These are phyloP conservation scores for Setaria italica DNA, from an alignment of 202 grass and related monocot genomes.

Conservation along the genomic window DNA sequence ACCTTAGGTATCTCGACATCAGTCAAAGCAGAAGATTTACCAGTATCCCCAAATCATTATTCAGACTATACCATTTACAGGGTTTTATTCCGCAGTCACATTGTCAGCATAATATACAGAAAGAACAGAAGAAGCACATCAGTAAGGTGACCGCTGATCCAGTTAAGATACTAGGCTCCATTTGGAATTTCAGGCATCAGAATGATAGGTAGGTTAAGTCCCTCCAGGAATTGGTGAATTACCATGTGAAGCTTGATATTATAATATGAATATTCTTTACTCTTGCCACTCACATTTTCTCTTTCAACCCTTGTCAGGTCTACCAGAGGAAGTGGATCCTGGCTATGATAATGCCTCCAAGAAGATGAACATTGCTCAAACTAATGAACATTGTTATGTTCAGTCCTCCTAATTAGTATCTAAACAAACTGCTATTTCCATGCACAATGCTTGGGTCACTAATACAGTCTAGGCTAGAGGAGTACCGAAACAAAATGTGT, in stretches of 20 bases:
- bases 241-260: background rate
- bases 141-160: constrained; percentile 36
- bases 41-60: constrained; percentile 33
- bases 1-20: constrained; percentile 56
- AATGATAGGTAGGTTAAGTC: constrained; percentile 36
- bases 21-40: background rate
- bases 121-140: background rate
- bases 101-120: background rate
- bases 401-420: too few relatives aligned
- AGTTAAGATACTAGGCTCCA: constrained; percentile 45
- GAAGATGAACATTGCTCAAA: background rate
- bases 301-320: background rate
- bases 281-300: background rate
- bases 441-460: too few relatives aligned
- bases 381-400: background rate
- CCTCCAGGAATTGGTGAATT: constrained; percentile 21
- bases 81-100: background rate
- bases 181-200: constrained; percentile 19
- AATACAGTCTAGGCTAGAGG: too few relatives aligned
- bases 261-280: background rate
- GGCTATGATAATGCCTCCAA: background rate
- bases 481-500: too few relatives aligned
- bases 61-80: constrained; percentile 50
- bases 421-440: too few relatives aligned
- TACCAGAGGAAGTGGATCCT: background rate